Percentiles rank a stretch among this genome's conserved stretches.
These are phyloP conservation scores for Boletus calvinii DNA, from an alignment of 1,284 basidiomycete genomes.

Conservation along the genomic window DNA sequence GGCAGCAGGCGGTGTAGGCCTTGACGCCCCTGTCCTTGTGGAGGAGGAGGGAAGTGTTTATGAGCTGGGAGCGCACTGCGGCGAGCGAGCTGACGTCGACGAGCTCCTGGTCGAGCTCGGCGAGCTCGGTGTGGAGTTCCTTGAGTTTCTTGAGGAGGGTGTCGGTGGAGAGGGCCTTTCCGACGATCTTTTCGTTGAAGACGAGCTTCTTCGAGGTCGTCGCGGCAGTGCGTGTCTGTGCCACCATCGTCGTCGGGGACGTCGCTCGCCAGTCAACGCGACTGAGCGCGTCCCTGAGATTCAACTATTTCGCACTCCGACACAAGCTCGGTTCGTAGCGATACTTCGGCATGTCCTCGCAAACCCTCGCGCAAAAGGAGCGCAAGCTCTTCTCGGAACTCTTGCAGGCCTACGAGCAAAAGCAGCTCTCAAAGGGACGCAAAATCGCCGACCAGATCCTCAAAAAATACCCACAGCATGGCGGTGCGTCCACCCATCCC, in stretches of 20 bases:
- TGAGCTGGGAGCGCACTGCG: slow-evolving; percentile 75
- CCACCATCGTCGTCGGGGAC: slow-evolving; percentile 61
- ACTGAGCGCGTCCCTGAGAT: slow-evolving; percentile 13
- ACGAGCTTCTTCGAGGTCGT: slow-evolving; percentile 62
- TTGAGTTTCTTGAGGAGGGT: slow-evolving; percentile 83
- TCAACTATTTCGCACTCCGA: background rate
- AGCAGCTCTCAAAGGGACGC: slow-evolving; percentile 87
- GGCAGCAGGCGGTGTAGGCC: slow-evolving; percentile 90
- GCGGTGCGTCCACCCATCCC: slow-evolving; percentile 53
- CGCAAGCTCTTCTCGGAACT: slow-evolving; percentile 85
- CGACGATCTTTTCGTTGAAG: slow-evolving; percentile 77
- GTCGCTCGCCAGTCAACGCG: slow-evolving; percentile 13
- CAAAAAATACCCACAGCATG: slow-evolving; percentile 95
- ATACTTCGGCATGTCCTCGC: slow-evolving; percentile 21
- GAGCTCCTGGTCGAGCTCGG: slow-evolving; percentile 83
- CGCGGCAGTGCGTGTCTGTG: slow-evolving; percentile 59
- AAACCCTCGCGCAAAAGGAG: slow-evolving; percentile 77
- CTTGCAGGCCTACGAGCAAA: slow-evolving; percentile 87
- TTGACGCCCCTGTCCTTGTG: slow-evolving; percentile 96
- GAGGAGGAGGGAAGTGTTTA: slow-evolving; percentile 76
- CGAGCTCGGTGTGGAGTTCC: slow-evolving; percentile 78
- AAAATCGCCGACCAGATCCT: slow-evolving; percentile 94
- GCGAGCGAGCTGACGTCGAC: slow-evolving; percentile 76
- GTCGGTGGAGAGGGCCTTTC: slow-evolving; percentile 71
- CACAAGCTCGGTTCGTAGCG: too few relatives aligned